A percentile compares a stretch with the other conserved stretches of the same genome.
Evolutionary conservation across 306 rosid genomes (phyloP).

Genomic region (Clitoria ternatea): DNA sequence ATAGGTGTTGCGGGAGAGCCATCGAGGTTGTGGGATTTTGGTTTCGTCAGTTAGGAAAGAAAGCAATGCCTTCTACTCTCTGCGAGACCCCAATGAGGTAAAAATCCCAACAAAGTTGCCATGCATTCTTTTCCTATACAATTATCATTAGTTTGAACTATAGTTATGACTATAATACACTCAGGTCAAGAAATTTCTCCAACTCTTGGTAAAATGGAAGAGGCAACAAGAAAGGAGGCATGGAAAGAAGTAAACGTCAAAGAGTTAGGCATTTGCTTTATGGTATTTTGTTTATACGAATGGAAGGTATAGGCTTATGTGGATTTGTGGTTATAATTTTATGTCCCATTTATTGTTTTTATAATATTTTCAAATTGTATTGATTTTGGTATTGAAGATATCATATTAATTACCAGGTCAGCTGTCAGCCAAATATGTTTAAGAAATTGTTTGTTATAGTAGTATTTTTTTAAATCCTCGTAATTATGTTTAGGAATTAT

Average conservation of each 20-base stretch:
- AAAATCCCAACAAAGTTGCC: background rate
- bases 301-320: background rate
- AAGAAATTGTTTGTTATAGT: too few species aligned
- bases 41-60: constrained; percentile 75
- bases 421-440: background rate
- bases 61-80: constrained; percentile 78
- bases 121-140: background rate
- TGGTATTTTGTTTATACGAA: background rate
- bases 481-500: too few species aligned
- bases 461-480: too few species aligned
- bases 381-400: background rate
- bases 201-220: constrained; percentile 66
- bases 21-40: constrained; percentile 74
- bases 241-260: constrained; percentile 1
- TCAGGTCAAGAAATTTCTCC: constrained; percentile 89
- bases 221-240: constrained; percentile 25
- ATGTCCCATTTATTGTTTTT: background rate
- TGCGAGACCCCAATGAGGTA: constrained; percentile 73
- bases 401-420: too few species aligned
- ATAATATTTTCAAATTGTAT: background rate
- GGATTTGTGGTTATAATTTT: background rate
- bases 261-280: constrained; percentile 1
- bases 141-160: background rate
- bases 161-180: background rate
- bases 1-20: constrained; percentile 59